Conservation (phyloP, 106 monocot species). For the Posidonia australis region DNA sequence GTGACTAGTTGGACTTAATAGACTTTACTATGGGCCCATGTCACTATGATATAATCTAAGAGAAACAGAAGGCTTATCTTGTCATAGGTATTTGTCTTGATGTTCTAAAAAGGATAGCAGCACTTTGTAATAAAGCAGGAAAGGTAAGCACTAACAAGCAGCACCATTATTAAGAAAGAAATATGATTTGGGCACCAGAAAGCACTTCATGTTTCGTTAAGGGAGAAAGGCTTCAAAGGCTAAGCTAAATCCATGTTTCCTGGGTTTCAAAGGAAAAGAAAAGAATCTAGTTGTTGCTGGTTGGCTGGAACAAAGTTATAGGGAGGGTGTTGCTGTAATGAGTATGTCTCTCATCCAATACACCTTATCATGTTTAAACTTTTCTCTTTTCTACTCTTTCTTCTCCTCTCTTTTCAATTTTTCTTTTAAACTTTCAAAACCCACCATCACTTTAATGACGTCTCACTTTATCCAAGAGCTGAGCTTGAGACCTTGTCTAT, state of each 20-base stretch:
- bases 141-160: slow-evolving; percentile 25
- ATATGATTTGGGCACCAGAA: slow-evolving; percentile 8
- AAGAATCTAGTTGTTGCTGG: slow-evolving; percentile 5
- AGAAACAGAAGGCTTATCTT: too few relatives aligned
- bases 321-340: slow-evolving; percentile 23
- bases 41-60: too few relatives aligned
- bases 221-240: background rate
- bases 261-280: background rate
- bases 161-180: slow-evolving; percentile 26
- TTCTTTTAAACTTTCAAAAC: slow-evolving; percentile 10
- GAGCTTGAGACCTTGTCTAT: background rate
- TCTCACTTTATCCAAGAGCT: slow-evolving; percentile 27
- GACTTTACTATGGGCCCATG: too few relatives aligned
- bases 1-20: too few relatives aligned
- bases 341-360: slow-evolving; percentile 27
- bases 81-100: slow-evolving; percentile 23
- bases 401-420: background rate
- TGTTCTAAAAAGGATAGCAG: slow-evolving; percentile 21
- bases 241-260: background rate
- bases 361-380: slow-evolving; percentile 15
- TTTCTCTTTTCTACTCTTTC: background rate
- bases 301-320: slow-evolving; percentile 10
- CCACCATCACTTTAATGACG: slow-evolving; percentile 32
- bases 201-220: background rate
- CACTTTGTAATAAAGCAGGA: slow-evolving; percentile 35